Percentiles rank a stretch among this genome's conserved stretches.
Conservation (phyloP, 805 yeast species). For the Barnettozyma pratensis region DNA sequence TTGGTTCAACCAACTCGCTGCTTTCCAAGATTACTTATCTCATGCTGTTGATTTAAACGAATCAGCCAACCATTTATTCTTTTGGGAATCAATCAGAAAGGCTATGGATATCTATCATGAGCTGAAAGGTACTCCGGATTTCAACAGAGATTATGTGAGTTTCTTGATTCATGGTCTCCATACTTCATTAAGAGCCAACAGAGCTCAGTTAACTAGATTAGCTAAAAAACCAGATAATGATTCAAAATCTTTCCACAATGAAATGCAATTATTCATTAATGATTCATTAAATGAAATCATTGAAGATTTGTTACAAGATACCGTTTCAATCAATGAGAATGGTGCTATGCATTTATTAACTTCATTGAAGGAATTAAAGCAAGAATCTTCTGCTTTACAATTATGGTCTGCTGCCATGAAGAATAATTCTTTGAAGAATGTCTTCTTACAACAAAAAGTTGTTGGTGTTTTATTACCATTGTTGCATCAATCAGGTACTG, state of each 20-base stretch:
- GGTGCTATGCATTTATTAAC: conserved; percentile 56
- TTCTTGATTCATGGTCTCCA: conserved; percentile 47
- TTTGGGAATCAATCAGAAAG: conserved; percentile 48
- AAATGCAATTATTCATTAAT: conserved; percentile 45
- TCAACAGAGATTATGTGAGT: conserved; percentile 41
- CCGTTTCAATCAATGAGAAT: conserved; percentile 41
- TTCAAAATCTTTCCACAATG: conserved; percentile 49
- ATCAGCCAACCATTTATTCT: conserved; percentile 38
- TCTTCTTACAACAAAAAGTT: conserved; percentile 58
- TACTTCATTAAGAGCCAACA: conserved; percentile 51
- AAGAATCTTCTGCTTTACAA: conserved; percentile 58
- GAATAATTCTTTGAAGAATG: conserved; percentile 32
- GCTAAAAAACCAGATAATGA: conserved; percentile 58
- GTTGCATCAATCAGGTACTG: conserved; percentile 50
- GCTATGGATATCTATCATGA: conserved; percentile 48
- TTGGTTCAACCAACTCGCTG: conserved; percentile 43
- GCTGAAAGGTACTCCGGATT: conserved; percentile 41
- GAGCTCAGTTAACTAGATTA: conserved; percentile 48
- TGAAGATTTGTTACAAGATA: conserved; percentile 41
- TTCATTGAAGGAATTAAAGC: conserved; percentile 54
- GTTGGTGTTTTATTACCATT: conserved; percentile 67
- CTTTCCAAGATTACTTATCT: conserved; percentile 46
- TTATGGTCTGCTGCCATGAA: conserved; percentile 66
- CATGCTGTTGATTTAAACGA: conserved; percentile 29
- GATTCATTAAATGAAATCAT: conserved; percentile 48